Percentiles rank a stretch among this genome's conserved stretches.
Evolutionary conservation across 352 stramenopile species (phyloP).

Genomic region (Pythium myriotylum): DNA sequence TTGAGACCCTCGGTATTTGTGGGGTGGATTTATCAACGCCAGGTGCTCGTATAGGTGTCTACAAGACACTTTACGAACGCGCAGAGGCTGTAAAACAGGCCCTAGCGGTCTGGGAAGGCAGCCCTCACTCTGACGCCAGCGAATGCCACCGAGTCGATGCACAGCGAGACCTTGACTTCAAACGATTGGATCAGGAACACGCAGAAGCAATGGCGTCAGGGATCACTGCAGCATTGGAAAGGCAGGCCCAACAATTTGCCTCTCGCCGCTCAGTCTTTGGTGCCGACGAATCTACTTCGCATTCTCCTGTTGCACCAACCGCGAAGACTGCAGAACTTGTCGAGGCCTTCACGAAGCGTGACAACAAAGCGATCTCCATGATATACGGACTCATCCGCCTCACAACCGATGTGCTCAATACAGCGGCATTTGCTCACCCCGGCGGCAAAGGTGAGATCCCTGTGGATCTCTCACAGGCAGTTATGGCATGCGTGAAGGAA

Average conservation of each 20-base stretch:
- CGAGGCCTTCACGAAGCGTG: conserved; percentile 56
- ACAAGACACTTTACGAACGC: conserved; percentile 14
- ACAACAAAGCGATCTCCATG: conserved; percentile 56
- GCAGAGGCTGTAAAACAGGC: conserved; percentile 3
- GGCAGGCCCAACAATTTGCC: conserved; percentile 51
- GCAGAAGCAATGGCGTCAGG: background rate
- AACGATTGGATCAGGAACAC: conserved; percentile 10
- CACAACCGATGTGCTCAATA: conserved; percentile 66
- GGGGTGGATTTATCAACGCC: background rate
- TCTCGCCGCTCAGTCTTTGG: conserved; percentile 35
- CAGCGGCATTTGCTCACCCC: conserved; percentile 28
- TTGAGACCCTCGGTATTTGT: conserved; percentile 3
- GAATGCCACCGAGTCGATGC: conserved; percentile 16
- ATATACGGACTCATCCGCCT: conserved; percentile 76
- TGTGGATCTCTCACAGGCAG: conserved; percentile 58
- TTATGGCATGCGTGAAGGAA: conserved; percentile 68
- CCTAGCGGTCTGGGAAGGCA: conserved; percentile 12
- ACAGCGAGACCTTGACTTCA: conserved; percentile 1
- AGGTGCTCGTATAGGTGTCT: conserved; percentile 10
- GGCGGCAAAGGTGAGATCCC: conserved; percentile 38
- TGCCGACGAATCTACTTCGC: conserved; percentile 10
- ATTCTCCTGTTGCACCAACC: background rate
- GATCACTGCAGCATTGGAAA: conserved; percentile 34
- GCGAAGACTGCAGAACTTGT: conserved; percentile 35
- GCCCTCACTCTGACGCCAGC: conserved; percentile 14